Conservation (phyloP, 345 rosid genomes). For the Salix suchowensis region DNA sequence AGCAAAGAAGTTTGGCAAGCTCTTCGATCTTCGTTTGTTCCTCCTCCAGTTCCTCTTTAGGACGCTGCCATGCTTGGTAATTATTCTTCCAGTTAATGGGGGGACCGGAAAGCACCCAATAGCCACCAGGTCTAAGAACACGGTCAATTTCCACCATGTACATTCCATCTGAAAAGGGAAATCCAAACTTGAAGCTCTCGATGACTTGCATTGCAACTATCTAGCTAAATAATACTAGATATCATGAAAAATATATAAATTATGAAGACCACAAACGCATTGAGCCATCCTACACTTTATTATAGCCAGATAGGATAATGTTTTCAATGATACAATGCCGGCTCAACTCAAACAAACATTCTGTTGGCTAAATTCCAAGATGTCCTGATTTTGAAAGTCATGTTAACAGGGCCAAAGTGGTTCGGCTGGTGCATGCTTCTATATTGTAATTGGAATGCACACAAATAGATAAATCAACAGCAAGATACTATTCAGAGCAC, state of each 20-base stretch:
- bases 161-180: constrained; percentile 25
- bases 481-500: neutral
- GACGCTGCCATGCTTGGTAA: constrained; percentile 31
- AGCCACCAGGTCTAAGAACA: constrained; percentile 32
- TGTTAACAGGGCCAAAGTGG: neutral
- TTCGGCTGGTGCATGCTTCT: neutral
- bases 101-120: constrained; percentile 36
- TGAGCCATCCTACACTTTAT: neutral
- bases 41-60: constrained; percentile 27
- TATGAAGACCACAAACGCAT: neutral
- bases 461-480: neutral
- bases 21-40: constrained; percentile 27
- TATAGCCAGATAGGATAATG: no score
- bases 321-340: no score
- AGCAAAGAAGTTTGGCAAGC: constrained; percentile 29
- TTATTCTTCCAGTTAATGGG: constrained; percentile 28
- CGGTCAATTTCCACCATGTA: constrained; percentile 37
- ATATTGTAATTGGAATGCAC: neutral
- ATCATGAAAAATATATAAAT: neutral
- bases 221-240: neutral
- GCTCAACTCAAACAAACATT: no score
- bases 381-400: neutral
- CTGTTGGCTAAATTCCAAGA: neutral
- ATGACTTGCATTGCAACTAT: neutral
- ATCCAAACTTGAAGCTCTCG: constrained; percentile 1